Base-by-base conservation (phyloP, 2,329 filamentous ascomycete genomes). In the Fusarium odoratissimum region DNA sequence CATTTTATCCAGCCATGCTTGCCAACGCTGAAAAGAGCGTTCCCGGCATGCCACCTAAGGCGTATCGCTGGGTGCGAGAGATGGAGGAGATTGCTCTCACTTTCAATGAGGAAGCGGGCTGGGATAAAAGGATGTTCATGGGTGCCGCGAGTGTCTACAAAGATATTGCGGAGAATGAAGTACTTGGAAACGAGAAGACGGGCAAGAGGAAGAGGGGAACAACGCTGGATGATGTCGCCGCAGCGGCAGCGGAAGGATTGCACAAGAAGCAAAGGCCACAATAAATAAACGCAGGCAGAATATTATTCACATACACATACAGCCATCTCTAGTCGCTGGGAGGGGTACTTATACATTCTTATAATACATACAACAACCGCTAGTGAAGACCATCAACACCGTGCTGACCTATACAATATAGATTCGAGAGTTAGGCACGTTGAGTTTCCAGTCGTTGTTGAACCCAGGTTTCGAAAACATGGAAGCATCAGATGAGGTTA, bases 31-130 rank as follows among this genome's bases (percentile, higher is more conserved):
- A 89, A 74, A 83, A 78, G 37, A 83, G 86, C 5, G 82, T 93
- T 13, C 83, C 87, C 8, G 83, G 80, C 19, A 92, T 94, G 87
- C 86, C 91, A 30, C 89, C 90, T 12, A 95, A 95, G 82, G 92
- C 93, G 23, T 94, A 94, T 79, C 85, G 93, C 16, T 95, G 92
- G 92, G 90, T 93, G 0, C 84, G 86, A 38, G 92, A 95, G 84
- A 94, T 95, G 92, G 87, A 91, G 74, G 90, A 95, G 84, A 94
- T 95, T 77, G 89, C 88, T 8, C 83, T 86, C 64, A 92, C 91
- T 7, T 91, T 93, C 79, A 82, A 82, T 11, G 86, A 88, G 45
- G 90, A 92, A 60, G 91, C 90, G 2, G 91, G 91, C 0, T 93
- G 92, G 79, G 81, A 81, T 8, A 80, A 80, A 16, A 82, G 84